Conservation (phyloP, 768 basidiomycete genomes). For the Baorangia bicolor region DNA sequence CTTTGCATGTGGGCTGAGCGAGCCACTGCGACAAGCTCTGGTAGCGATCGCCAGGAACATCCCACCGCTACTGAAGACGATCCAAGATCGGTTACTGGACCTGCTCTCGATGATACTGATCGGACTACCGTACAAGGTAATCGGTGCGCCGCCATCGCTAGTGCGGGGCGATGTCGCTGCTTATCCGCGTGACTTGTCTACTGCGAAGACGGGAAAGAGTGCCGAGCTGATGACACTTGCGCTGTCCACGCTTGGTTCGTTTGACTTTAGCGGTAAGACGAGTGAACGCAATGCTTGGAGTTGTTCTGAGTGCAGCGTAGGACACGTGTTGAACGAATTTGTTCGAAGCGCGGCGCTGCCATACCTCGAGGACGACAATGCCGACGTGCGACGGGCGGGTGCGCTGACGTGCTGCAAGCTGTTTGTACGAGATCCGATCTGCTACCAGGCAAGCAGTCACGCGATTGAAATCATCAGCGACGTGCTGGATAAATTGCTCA, state of each 20-base stretch:
- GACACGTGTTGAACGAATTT: slow-evolving; percentile 94
- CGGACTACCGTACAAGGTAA: slow-evolving; percentile 81
- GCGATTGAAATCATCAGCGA: slow-evolving; percentile 97
- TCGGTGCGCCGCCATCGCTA: slow-evolving; percentile 76
- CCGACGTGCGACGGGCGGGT: slow-evolving; percentile 85
- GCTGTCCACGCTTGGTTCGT: slow-evolving; percentile 80
- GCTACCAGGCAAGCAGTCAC: slow-evolving; percentile 92
- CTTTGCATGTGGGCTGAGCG: slow-evolving; percentile 91
- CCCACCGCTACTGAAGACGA: slow-evolving; percentile 84
- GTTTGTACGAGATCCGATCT: slow-evolving; percentile 93
- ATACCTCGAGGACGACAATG: slow-evolving; percentile 89
- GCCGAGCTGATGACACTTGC: slow-evolving; percentile 78
- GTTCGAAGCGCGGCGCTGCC: slow-evolving; percentile 89
- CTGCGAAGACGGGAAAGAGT: slow-evolving; percentile 54
- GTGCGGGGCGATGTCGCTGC: slow-evolving; percentile 51
- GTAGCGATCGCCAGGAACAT: slow-evolving; percentile 84
- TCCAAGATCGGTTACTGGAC: slow-evolving; percentile 94
- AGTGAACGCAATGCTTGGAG: not conserved
- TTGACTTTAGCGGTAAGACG: slow-evolving; percentile 85
- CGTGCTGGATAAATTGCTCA: slow-evolving; percentile 94
- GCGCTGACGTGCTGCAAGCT: slow-evolving; percentile 90
- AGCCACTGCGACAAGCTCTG: slow-evolving; percentile 82
- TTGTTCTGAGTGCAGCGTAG: slow-evolving; percentile 37
- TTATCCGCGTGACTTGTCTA: slow-evolving; percentile 53
- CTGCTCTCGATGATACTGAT: slow-evolving; percentile 76